Evolutionary conservation across 306 rosid species (phyloP).

Genomic region (Cucumis hystrix): DNA sequence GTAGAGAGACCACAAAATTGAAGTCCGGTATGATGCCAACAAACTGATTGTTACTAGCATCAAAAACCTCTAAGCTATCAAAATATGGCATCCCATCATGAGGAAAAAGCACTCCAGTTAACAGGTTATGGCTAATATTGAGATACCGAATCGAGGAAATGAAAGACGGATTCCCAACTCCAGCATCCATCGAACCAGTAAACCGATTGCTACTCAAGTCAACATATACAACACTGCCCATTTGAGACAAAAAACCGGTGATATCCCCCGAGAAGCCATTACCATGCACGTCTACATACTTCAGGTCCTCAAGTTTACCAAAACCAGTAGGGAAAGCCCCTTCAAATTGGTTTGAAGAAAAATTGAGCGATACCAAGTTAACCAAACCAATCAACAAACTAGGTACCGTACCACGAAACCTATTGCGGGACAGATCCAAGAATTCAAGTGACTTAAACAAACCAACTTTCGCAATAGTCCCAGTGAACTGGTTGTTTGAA

Average conservation of each 20-base stretch:
- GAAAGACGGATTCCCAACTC: slow-evolving; percentile 37
- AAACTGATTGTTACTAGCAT: slow-evolving; percentile 57
- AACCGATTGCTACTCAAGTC: slow-evolving; percentile 56
- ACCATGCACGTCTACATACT: slow-evolving; percentile 32
- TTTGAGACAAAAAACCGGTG: slow-evolving; percentile 30
- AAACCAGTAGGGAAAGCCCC: slow-evolving; percentile 38
- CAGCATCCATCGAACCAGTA: slow-evolving; percentile 58
- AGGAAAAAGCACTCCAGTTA: slow-evolving; percentile 56
- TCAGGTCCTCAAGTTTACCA: slow-evolving; percentile 36
- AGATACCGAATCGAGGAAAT: slow-evolving; percentile 42
- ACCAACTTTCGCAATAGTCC: slow-evolving; percentile 29
- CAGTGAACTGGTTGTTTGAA: slow-evolving; percentile 54
- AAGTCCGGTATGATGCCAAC: slow-evolving; percentile 57
- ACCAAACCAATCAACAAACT: slow-evolving; percentile 20
- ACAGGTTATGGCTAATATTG: slow-evolving; percentile 51
- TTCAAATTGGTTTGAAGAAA: slow-evolving; percentile 53
- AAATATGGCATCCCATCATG: slow-evolving; percentile 78
- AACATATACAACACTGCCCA: slow-evolving; percentile 48
- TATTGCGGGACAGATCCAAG: slow-evolving; percentile 55
- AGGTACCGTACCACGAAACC: slow-evolving; percentile 35
- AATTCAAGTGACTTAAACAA: slow-evolving; percentile 30
- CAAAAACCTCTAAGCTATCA: slow-evolving; percentile 69
- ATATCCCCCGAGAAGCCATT: slow-evolving; percentile 60
- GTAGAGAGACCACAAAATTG: slow-evolving; percentile 55
- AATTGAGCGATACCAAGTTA: slow-evolving; percentile 36